phyloP scores from a whole-genome alignment of 345 rosid species.

The Hypericum androsaemum region DNA sequence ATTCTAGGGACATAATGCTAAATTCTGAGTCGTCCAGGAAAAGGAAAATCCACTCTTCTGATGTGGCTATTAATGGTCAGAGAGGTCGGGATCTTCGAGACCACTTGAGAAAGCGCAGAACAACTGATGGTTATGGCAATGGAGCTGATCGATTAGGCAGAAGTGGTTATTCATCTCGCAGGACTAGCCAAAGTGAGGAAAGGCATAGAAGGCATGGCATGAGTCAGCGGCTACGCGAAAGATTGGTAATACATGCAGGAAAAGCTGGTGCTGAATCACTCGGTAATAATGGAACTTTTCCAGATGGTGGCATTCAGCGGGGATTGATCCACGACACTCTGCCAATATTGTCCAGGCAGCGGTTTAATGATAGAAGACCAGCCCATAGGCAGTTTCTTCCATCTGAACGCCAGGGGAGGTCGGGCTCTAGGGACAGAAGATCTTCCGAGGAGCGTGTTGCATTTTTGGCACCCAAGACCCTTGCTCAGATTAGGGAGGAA shows the following conservation, averaged over 20 bases:
- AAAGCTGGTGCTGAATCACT: constrained; percentile 17
- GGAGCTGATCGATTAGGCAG: constrained; percentile 19
- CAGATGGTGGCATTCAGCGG: constrained; percentile 12
- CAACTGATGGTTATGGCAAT: constrained; percentile 13
- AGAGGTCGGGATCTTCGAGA: constrained; percentile 30
- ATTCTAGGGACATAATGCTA: constrained; percentile 18
- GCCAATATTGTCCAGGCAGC: constrained; percentile 14
- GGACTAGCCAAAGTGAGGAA: constrained; percentile 12
- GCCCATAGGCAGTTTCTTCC: constrained; percentile 12
- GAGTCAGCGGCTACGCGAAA: constrained; percentile 16
- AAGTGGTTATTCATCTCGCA: constrained; percentile 13
- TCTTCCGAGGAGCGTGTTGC: constrained; percentile 14
- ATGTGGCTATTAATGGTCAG: constrained; percentile 12
- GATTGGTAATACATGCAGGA: constrained; percentile 24
- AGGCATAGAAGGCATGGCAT: constrained; percentile 18
- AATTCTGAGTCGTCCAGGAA: constrained; percentile 18
- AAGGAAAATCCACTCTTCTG: constrained; percentile 22
- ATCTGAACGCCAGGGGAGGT: constrained; percentile 20
- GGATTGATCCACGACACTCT: constrained; percentile 16
- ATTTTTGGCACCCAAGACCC: constrained; percentile 46
- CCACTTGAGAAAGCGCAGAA: constrained; percentile 20
- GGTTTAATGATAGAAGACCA: constrained; percentile 17
- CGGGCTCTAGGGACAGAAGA: constrained; percentile 20
- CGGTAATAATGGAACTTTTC: constrained; percentile 15
- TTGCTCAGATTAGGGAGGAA: constrained; percentile 45